These are phyloP conservation scores for Alternaria triticimaculans DNA, from an alignment of 2,329 filamentous ascomycete species.

Conservation along the genomic window DNA sequence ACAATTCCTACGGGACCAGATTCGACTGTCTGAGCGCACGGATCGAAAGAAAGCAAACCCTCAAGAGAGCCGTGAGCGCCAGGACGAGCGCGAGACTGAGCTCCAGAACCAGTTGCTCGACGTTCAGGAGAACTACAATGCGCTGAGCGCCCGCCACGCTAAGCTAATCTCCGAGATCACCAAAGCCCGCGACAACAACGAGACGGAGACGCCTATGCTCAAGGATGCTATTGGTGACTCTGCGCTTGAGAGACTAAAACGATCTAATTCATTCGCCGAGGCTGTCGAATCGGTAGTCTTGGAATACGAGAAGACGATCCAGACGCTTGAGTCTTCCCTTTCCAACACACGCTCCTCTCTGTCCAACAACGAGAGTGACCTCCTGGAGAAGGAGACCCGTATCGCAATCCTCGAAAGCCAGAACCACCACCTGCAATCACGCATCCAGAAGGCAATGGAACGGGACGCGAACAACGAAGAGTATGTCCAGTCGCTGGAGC, in stretches of 20 bases:
- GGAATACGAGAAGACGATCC: constrained; percentile 98
- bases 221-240: constrained; percentile 74
- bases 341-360: constrained; percentile 86
- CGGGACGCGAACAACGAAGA: constrained; percentile 90
- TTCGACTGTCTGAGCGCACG: constrained; percentile 78
- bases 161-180: constrained; percentile 93
- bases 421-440: constrained; percentile 84
- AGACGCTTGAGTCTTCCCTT: constrained; percentile 87
- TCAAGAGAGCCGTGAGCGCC: constrained; percentile 77
- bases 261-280: constrained; percentile 94
- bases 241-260: constrained; percentile 85
- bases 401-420: constrained; percentile 93
- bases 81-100: constrained; percentile 84
- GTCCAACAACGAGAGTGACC: constrained; percentile 80
- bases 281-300: constrained; percentile 95
- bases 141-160: constrained; percentile 91
- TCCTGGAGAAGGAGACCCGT: constrained; percentile 92
- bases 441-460: constrained; percentile 91
- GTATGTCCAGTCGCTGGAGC: constrained; percentile 90
- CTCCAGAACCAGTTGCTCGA: constrained; percentile 94
- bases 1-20: constrained; percentile 90
- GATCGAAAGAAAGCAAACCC: constrained; percentile 63
- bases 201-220: constrained; percentile 62
- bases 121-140: constrained; percentile 90
- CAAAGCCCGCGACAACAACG: constrained; percentile 73